Conservation (phyloP, 2,329 filamentous ascomycete genomes). For the Xylaria arbuscula region DNA sequence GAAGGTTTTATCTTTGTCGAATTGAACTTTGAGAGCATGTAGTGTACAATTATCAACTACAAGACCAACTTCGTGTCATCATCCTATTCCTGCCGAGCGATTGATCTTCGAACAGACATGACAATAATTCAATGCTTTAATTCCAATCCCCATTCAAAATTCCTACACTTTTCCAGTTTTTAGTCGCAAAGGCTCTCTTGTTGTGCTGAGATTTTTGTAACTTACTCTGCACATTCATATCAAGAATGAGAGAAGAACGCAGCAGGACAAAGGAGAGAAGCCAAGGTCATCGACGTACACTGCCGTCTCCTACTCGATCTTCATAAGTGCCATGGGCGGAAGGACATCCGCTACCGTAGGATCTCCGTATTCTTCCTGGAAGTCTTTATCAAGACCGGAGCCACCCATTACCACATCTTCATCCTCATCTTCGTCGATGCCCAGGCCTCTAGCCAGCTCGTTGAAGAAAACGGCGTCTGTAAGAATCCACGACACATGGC, state of each 20-base stretch:
- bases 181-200: background rate
- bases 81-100: too few relatives aligned
- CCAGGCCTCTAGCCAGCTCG: conserved; percentile 11
- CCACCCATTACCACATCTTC: conserved; percentile 2
- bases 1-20: too few relatives aligned
- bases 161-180: background rate
- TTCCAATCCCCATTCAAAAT: background rate
- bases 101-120: too few relatives aligned
- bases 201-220: background rate
- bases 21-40: too few relatives aligned
- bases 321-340: background rate
- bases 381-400: background rate
- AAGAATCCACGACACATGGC: conserved; percentile 9
- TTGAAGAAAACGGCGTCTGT: conserved; percentile 16
- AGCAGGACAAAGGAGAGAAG: too few relatives aligned
- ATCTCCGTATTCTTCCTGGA: background rate
- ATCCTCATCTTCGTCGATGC: conserved; percentile 19
- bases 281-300: background rate
- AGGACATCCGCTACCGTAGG: background rate
- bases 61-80: too few relatives aligned
- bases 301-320: background rate
- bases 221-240: background rate
- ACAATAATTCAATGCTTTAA: background rate
- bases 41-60: too few relatives aligned
- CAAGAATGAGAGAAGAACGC: background rate